These are phyloP conservation scores for Phaeophleospora eucalypticola DNA, from an alignment of 2,329 filamentous ascomycete species.

Conservation along the genomic window DNA sequence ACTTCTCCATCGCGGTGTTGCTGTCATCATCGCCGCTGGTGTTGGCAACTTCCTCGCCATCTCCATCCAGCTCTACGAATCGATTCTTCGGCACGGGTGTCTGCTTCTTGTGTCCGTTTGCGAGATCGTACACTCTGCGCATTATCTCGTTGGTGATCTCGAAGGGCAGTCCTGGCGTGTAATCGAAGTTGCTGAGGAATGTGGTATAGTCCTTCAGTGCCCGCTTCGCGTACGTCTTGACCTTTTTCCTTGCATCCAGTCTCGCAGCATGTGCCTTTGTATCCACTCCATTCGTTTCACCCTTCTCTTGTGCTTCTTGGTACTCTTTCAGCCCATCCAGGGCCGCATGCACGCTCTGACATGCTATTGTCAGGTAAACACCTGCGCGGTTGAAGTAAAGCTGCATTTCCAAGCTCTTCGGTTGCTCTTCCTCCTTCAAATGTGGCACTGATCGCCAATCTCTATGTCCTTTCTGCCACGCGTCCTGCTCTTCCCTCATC, in stretches of 20 bases:
- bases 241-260: slow-evolving; percentile 61
- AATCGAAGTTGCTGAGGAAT: slow-evolving; percentile 72
- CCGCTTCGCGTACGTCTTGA: slow-evolving; percentile 70
- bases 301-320: slow-evolving; percentile 28
- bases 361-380: slow-evolving; percentile 68
- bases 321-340: slow-evolving; percentile 46
- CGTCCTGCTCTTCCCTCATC: slow-evolving; percentile 35
- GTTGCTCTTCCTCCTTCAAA: slow-evolving; percentile 62
- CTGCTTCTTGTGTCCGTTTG: slow-evolving; percentile 40
- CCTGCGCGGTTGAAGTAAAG: slow-evolving; percentile 71
- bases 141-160: slow-evolving; percentile 56
- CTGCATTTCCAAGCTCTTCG: slow-evolving; percentile 69
- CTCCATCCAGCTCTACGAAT: slow-evolving; percentile 11
- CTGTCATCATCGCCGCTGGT: slow-evolving; percentile 18
- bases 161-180: slow-evolving; percentile 66
- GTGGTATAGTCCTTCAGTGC: slow-evolving; percentile 70
- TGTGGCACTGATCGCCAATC: slow-evolving; percentile 50
- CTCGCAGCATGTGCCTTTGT: slow-evolving; percentile 45
- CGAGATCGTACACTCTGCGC: slow-evolving; percentile 55
- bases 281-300: slow-evolving; percentile 41
- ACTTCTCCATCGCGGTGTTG: slow-evolving; percentile 41
- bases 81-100: slow-evolving; percentile 25
- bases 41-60: slow-evolving; percentile 18
- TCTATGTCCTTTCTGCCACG: slow-evolving; percentile 37
- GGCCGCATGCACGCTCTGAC: slow-evolving; percentile 57